Evolutionary conservation across 164 flowering plant species (phyloP), one percentile per base, ranked within the genome.

Genomic region (Annona squamosa): DNA sequence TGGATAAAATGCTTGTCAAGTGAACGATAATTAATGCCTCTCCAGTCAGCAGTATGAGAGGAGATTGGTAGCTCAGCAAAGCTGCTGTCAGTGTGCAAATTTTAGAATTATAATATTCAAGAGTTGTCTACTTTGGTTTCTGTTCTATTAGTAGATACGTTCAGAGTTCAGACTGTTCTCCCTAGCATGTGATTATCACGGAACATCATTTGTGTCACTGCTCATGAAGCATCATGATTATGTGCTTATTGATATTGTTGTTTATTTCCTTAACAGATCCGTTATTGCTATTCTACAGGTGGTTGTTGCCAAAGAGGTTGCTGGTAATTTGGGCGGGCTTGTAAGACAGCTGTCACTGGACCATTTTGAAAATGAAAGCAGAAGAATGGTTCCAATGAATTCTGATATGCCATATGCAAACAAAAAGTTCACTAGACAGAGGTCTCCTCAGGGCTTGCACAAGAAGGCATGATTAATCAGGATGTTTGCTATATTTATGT

Each of bases 331-430:
- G 74, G 97, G 97, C 65, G 98, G 98, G 71, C 86, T 96, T 89
- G 92, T 96, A 44, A 86, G 98, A 81, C 99, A 93, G 77, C 84
- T 96, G 73, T 91, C 97, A 5, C 80, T 96, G 85, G 99, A 96
- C 79, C 98, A 91, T 75, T 96, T 96, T 82, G 98, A 96, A 85
- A 93, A 96, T 86, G 99, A 96, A 81, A 91, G 97, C 82, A 87
- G 99, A 80, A 75, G 99, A 71, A 92, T 93, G 90, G 74, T 79
- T 77, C 98, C 99, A 2, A 13, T 75, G 69, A 87, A 87, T 72
- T 83, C 79, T 76, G 97, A 93, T 48, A 75, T 75, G 66, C 75
- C 93, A 59, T 78, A 86, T 80, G 82, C 90, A 48, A 80, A 86
- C 3, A 93, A 89, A 79, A 90, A 84, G 81, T 73, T 72, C 79